phyloP scores from a whole-genome alignment of 257 asterid genomes.

The Parsonsia alboflavescens region DNA sequence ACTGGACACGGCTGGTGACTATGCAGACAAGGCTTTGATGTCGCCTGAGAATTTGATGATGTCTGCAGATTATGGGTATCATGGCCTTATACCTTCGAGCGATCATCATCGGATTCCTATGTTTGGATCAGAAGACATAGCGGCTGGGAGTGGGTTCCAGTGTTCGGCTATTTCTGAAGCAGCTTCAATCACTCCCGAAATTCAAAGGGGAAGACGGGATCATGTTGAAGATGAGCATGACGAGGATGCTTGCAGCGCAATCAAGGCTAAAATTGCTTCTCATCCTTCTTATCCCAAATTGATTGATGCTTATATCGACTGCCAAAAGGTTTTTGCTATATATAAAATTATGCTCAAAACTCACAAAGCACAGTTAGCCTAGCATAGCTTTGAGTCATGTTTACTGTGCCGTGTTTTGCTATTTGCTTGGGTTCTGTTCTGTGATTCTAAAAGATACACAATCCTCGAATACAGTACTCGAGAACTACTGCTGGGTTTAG shows the following conservation, averaged over 20 bases:
- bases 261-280: slow-evolving; percentile 42
- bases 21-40: slow-evolving; percentile 39
- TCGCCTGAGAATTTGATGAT: slow-evolving; percentile 44
- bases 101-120: slow-evolving; percentile 21
- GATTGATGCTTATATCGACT: slow-evolving; percentile 43
- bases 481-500: background rate
- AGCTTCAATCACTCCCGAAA: slow-evolving; percentile 26
- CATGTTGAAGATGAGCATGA: slow-evolving; percentile 18
- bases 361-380: background rate
- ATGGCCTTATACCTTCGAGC: slow-evolving; percentile 14
- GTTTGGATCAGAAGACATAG: slow-evolving; percentile 18
- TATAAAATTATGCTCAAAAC: background rate
- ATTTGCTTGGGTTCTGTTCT: background rate
- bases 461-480: background rate
- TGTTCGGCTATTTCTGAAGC: slow-evolving; percentile 26
- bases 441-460: background rate
- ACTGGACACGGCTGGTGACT: slow-evolving; percentile 26
- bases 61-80: slow-evolving; percentile 26
- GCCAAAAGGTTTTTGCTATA: slow-evolving; percentile 36
- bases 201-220: slow-evolving; percentile 9
- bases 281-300: slow-evolving; percentile 45
- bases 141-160: slow-evolving; percentile 10
- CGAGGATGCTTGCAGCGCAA: slow-evolving; percentile 25
- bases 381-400: background rate
- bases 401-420: background rate